Evolutionary conservation across 108 stramenopile genomes (phyloP).

Genomic region (Nannochloropsis oceanica): DNA sequence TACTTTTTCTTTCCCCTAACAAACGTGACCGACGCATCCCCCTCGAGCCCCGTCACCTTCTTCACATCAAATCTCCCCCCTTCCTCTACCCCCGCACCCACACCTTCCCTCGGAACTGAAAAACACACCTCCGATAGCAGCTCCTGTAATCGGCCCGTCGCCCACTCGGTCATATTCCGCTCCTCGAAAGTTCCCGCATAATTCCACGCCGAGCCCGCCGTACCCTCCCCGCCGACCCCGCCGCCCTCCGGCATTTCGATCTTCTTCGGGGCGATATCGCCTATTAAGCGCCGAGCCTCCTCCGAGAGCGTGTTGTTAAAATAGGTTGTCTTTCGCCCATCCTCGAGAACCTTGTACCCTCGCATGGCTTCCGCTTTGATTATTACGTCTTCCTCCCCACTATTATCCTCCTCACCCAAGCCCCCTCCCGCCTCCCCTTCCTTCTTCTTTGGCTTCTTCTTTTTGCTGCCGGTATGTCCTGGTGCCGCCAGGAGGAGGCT

Average conservation of each 20-base stretch:
- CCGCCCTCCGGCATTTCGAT: neutral
- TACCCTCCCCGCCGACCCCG: neutral
- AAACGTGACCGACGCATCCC: constrained; percentile 61
- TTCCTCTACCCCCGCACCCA: neutral
- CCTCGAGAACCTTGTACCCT: constrained; percentile 85
- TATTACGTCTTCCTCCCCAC: neutral
- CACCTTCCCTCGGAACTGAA: neutral
- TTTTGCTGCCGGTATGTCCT: neutral
- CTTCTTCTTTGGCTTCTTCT: neutral
- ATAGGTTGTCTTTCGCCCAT: constrained; percentile 80
- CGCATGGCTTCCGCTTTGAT: constrained; percentile 40
- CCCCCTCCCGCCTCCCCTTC: neutral
- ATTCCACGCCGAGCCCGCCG: constrained; percentile 65
- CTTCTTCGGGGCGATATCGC: constrained; percentile 70
- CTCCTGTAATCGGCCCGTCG: constrained; percentile 23
- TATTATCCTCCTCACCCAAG: neutral
- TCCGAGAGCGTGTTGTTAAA: constrained; percentile 79
- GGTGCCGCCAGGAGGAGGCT: neutral
- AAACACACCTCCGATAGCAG: constrained; percentile 15
- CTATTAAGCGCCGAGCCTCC: constrained; percentile 65
- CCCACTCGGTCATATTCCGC: constrained; percentile 60
- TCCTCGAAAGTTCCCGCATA: constrained; percentile 85
- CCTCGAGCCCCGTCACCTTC: constrained; percentile 41
- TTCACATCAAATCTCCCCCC: neutral
- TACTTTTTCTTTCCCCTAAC: constrained; percentile 70